Percentiles rank a stretch among this genome's conserved stretches.
Conservation (phyloP, 2,329 filamentous ascomycete genomes). For the Calonectria naviculata region DNA sequence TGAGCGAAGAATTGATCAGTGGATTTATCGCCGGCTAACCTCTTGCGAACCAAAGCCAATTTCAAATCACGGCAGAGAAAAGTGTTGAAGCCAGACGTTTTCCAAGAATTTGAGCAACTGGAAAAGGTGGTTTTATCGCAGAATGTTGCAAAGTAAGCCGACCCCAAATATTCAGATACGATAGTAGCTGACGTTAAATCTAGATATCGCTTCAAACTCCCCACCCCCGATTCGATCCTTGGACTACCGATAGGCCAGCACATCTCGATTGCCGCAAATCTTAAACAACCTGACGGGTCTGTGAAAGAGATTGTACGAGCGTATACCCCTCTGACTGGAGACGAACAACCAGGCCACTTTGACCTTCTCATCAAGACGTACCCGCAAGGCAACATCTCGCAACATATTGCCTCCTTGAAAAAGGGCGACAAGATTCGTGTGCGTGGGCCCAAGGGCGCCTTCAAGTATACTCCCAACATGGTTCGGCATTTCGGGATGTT, state of each 20-base stretch:
- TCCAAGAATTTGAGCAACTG: conserved; percentile 90
- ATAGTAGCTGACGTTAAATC: not conserved
- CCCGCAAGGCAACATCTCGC: conserved; percentile 95
- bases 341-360: conserved; percentile 88
- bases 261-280: conserved; percentile 88
- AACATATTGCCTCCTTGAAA: conserved; percentile 82
- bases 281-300: conserved; percentile 73
- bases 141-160: conserved; percentile 85
- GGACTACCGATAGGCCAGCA: conserved; percentile 97
- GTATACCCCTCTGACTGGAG: conserved; percentile 90
- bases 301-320: conserved; percentile 86
- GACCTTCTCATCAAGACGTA: conserved; percentile 98
- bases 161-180: no score
- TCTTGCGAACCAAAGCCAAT: not conserved
- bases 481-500: conserved; percentile 96
- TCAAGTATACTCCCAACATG: conserved; percentile 96
- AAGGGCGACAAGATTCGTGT: conserved; percentile 89
- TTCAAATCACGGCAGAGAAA: not conserved
- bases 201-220: conserved; percentile 91
- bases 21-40: not conserved
- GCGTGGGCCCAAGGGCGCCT: conserved; percentile 92
- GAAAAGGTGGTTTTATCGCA: conserved; percentile 95
- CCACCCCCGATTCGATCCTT: conserved; percentile 79
- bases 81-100: conserved; percentile 74
- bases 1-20: not conserved